These are phyloP conservation scores for Rhazya stricta DNA, from an alignment of 257 asterid genomes.

Conservation along the genomic window DNA sequence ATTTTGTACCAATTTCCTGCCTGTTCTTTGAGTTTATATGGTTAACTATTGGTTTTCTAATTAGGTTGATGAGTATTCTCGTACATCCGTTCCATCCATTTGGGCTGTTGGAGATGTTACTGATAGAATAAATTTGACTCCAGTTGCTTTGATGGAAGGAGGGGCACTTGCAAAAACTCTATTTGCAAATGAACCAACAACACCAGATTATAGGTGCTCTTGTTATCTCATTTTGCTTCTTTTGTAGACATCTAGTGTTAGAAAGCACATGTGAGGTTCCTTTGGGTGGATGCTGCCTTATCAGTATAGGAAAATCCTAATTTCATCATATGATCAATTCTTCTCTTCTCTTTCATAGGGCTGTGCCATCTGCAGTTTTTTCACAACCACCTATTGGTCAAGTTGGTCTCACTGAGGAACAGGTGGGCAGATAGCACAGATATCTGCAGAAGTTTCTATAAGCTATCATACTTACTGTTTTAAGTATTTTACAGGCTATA, in stretches of 20 bases:
- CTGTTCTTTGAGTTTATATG: neutral
- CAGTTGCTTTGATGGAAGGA: conserved; percentile 99
- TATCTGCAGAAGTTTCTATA: conserved; percentile 15
- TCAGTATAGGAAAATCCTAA: neutral
- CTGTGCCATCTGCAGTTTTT: conserved; percentile 85
- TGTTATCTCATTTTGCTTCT: conserved; percentile 7
- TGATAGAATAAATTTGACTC: conserved; percentile 93
- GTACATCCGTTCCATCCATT: conserved; percentile 85
- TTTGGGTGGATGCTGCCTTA: neutral
- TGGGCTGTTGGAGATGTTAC: conserved; percentile 99
- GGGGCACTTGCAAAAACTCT: conserved; percentile 91
- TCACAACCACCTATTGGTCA: conserved; percentile 96
- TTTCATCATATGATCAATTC: conserved; percentile 9
- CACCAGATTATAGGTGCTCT: conserved; percentile 73
- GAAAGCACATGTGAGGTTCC: neutral
- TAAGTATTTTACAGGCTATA: conserved; percentile 46
- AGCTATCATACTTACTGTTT: conserved; percentile 18
- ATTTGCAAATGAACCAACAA: conserved; percentile 71
- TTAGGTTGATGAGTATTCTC: conserved; percentile 91
- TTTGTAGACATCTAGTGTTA: neutral
- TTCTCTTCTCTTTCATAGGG: conserved; percentile 44
- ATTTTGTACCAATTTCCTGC: neutral
- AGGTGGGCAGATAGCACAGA: conserved; percentile 40
- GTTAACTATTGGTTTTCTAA: conserved; percentile 6
- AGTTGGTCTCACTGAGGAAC: conserved; percentile 92